These are phyloP conservation scores for Thalassia testudinum DNA, from an alignment of 116 monocot species.

Conservation along the genomic window DNA sequence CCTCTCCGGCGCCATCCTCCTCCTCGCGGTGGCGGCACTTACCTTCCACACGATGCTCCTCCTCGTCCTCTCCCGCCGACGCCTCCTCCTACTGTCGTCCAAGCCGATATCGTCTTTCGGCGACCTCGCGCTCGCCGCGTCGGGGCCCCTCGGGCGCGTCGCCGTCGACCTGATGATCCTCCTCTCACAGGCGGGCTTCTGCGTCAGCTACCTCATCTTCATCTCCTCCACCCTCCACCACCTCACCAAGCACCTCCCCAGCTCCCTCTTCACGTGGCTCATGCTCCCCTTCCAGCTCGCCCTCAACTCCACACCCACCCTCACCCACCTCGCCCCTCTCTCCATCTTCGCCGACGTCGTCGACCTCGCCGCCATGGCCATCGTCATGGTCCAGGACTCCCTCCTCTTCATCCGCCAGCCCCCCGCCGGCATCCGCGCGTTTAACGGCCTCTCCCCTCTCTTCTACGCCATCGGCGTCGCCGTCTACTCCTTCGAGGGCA, in stretches of 20 bases:
- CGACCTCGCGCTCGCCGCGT: constrained; percentile 58
- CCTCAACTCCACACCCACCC: constrained; percentile 61
- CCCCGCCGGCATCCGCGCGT: constrained; percentile 16
- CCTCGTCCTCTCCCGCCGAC: constrained; percentile 55
- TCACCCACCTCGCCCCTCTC: constrained; percentile 76
- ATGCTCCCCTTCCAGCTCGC: constrained; percentile 86
- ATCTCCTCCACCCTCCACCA: constrained; percentile 61
- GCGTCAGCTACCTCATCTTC: constrained; percentile 77
- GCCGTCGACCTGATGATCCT: constrained; percentile 87
- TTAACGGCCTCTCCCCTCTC: constrained; percentile 29
- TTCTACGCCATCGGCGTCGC: constrained; percentile 84
- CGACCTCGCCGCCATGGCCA: constrained; percentile 78
- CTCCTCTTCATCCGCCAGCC: constrained; percentile 6
- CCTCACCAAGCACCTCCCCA: constrained; percentile 24
- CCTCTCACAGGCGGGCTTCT: constrained; percentile 74
- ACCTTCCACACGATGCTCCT: constrained; percentile 90
- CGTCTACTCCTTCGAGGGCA: constrained; percentile 80
- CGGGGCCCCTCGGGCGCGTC: constrained; percentile 35
- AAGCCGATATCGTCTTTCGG: constrained; percentile 62
- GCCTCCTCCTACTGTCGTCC: constrained; percentile 22
- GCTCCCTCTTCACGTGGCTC: constrained; percentile 39
- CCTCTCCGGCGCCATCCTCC: constrained; percentile 39
- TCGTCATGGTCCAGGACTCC: constrained; percentile 54
- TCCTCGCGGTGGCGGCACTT: constrained; percentile 39
- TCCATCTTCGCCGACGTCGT: constrained; percentile 93